These are phyloP conservation scores for Vitis amurensis DNA, from an alignment of 164 flowering plant species.

Conservation along the genomic window DNA sequence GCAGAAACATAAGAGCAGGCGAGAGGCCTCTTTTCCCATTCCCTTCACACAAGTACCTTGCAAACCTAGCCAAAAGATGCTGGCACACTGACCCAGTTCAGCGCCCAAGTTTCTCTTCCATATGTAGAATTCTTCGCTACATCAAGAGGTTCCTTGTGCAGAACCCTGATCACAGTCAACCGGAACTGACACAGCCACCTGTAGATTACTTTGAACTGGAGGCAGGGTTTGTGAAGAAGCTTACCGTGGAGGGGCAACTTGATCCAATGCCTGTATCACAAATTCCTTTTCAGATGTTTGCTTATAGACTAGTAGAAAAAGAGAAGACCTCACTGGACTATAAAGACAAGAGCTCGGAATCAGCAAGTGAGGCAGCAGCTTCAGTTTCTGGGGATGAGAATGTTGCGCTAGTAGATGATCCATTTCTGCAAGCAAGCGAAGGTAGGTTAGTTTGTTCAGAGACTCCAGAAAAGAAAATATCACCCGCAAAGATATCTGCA, in stretches of 20 bases:
- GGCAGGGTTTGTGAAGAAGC: conserved; percentile 37
- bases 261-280: conserved; percentile 41
- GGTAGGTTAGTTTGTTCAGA: conserved; percentile 30
- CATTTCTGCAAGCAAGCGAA: conserved; percentile 23
- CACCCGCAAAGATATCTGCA: conserved; percentile 24
- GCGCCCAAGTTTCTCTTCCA: conserved; percentile 78
- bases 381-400: conserved; percentile 46
- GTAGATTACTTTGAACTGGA: conserved; percentile 73
- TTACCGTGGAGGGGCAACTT: conserved; percentile 25
- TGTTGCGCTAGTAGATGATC: conserved; percentile 36
- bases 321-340: conserved; percentile 35
- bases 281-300: conserved; percentile 86
- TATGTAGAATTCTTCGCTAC: conserved; percentile 74
- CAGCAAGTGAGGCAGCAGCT: conserved; percentile 33
- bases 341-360: conserved; percentile 17
- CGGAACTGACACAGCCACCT: conserved; percentile 47
- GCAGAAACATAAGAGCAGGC: conserved; percentile 74
- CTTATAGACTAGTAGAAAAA: conserved; percentile 63
- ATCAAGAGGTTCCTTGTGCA: conserved; percentile 61
- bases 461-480: conserved; percentile 21
- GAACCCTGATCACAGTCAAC: conserved; percentile 62
- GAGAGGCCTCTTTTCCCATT: conserved; percentile 90
- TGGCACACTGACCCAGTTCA: conserved; percentile 75
- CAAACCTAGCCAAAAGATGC: conserved; percentile 69
- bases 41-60: conserved; percentile 66